These are phyloP conservation scores for Luzula sylvatica DNA, from an alignment of 176 grass and related monocot genomes.

Conservation along the genomic window DNA sequence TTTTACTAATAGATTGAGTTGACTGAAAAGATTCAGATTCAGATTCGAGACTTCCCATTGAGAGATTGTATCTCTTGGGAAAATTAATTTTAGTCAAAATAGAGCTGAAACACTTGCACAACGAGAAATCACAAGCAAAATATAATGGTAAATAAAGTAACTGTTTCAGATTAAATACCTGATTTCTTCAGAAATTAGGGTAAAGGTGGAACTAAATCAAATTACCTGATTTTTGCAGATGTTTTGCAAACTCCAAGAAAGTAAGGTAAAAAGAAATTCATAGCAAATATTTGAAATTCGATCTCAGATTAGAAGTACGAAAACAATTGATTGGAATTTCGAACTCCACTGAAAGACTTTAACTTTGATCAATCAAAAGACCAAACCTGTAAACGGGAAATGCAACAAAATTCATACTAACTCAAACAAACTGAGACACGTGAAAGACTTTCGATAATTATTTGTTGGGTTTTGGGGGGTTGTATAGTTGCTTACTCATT, in stretches of 20 bases:
- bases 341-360: background rate
- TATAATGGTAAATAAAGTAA: background rate
- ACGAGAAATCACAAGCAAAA: background rate
- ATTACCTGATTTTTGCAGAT: conserved; percentile 14
- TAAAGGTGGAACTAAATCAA: background rate
- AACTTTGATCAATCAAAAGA: background rate
- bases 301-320: background rate
- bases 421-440: background rate
- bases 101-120: conserved; percentile 2
- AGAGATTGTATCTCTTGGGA: background rate
- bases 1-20: background rate
- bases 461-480: no score
- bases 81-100: conserved; percentile 3
- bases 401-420: background rate
- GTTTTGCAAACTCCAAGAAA: background rate
- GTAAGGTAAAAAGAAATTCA: background rate
- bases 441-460: no score
- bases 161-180: background rate
- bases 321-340: no score
- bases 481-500: no score
- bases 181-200: background rate
- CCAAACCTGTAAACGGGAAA: background rate
- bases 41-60: conserved; percentile 7
- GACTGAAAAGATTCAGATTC: background rate
- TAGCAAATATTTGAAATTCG: background rate